Base-by-base conservation (phyloP, 306 rosid genomes). In the Mimosa bimucronata region DNA sequence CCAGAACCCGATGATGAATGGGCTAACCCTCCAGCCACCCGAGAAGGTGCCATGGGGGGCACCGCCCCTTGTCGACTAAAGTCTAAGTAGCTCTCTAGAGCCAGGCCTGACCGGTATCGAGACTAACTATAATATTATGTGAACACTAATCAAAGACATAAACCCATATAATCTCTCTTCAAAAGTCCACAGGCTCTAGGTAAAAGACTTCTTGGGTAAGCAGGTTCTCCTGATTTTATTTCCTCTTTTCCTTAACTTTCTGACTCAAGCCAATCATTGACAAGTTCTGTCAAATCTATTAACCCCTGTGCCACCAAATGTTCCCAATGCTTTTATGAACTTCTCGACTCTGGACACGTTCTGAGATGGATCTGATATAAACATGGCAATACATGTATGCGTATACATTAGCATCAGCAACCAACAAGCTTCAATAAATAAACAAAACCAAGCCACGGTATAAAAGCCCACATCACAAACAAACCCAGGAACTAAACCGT, bases 1-100 rank as follows among this genome's bases (percentile, higher is more conserved):
- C 99, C 99, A 79, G 98, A 95, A 85, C 90, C 85, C 57, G 92
- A 87, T 45, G 98, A 90, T 82, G 99, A 93, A 78, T 90, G 97
- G 52, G 93, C 84, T 88, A 93, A 89, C 77, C 97, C 98, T 85
- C 97, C 98, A 83, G 92, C 89, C 93, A 90, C 91, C 86, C 94
- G 88, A 78, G 98, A 93, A 75, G 97, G 95, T 84, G 90, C 90
- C 99, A 96, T 96, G 70, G 92, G 89, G 78, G 89, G 91, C 92
- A 90, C 87, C 66, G 78, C 88, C 84, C 91, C 85, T 83, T 82
- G 94, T 86, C 82, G 91, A 88, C 89, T 78, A 79, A 90, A 90
- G 83, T 87, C 93, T 85, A 88, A 57, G 88, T 89, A 91, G 92
- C 92, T 88, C 82, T 91, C 92, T 83, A 88, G 84, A 88, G 90